Conservation (phyloP, 192 early-diverging fungal genomes). For the Cetraspora pellucida region DNA sequence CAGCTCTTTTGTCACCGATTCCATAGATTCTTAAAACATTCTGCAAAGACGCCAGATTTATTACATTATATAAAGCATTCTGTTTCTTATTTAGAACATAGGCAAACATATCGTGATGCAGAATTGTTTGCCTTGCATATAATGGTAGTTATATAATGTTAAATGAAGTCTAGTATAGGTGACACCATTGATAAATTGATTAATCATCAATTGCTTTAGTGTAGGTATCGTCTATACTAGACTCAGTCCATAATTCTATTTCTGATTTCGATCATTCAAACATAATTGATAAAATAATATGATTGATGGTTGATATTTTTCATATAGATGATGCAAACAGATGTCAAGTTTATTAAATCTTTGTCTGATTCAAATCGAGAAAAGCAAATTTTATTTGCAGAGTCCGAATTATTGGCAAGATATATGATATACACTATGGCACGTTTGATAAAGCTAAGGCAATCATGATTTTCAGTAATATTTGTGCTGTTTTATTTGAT, state of each 20-base stretch:
- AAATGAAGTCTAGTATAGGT: too few relatives aligned
- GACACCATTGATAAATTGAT: too few relatives aligned
- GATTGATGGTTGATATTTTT: too few relatives aligned
- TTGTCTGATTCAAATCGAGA: constrained; percentile 58
- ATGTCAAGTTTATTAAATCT: constrained; percentile 55
- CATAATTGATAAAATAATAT: constrained; percentile 4
- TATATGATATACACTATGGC: constrained; percentile 54
- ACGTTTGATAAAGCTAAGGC: constrained; percentile 55
- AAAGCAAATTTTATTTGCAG: constrained; percentile 61
- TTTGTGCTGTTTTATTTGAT: not conserved
- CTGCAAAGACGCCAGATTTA: constrained; percentile 63
- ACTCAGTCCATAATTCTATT: too few relatives aligned
- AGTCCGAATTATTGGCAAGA: constrained; percentile 62
- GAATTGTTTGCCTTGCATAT: constrained; percentile 67
- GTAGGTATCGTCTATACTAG: too few relatives aligned
- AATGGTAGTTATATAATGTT: constrained; percentile 55
- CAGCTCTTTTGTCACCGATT: constrained; percentile 76
- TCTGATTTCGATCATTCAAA: not conserved
- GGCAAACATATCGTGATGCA: constrained; percentile 67
- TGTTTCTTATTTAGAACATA: constrained; percentile 63
- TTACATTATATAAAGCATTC: constrained; percentile 71
- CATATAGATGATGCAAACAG: constrained; percentile 45
- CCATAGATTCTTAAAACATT: constrained; percentile 74
- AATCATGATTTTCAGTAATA: not conserved
- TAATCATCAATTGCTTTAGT: too few relatives aligned